Percentiles rank a stretch among this genome's conserved stretches.
These are phyloP conservation scores for Simplicillium sp. DNA, from an alignment of 2,329 filamentous ascomycete species.

Conservation along the genomic window DNA sequence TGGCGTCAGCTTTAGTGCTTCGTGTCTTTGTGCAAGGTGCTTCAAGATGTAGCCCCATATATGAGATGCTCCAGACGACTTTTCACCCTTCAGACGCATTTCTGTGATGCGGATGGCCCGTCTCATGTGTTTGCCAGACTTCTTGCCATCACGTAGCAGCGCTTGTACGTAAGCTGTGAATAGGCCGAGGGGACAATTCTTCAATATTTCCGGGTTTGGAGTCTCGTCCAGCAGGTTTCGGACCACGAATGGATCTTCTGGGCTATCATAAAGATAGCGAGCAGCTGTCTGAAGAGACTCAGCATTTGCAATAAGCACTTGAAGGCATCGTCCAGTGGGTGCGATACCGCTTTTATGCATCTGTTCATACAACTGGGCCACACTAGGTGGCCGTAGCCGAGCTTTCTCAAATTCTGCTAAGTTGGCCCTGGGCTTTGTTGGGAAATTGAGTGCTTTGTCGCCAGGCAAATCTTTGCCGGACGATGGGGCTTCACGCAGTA, in stretches of 20 bases:
- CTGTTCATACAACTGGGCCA: constrained; percentile 46
- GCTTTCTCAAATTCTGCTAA: constrained; percentile 57
- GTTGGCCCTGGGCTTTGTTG: constrained; percentile 30
- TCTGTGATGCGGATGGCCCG: constrained; percentile 21
- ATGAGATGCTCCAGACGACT: constrained; percentile 17
- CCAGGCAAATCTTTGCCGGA: constrained; percentile 38
- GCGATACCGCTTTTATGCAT: constrained; percentile 43
- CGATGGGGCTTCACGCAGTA: constrained; percentile 19
- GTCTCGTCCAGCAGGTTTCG: constrained; percentile 11
- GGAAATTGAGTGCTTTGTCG: constrained; percentile 43
- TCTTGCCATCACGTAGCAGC: constrained; percentile 14
- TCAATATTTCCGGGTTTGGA: constrained; percentile 14
- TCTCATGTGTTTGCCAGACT: constrained; percentile 15
- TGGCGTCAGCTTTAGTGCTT: constrained; percentile 15
- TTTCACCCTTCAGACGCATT: constrained; percentile 12
- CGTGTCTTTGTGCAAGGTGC: constrained; percentile 19
- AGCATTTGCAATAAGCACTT: constrained; percentile 46
- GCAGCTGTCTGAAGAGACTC: constrained; percentile 34
- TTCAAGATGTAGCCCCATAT: constrained; percentile 25
- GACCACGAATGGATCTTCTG: constrained; percentile 6
- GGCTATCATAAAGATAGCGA: constrained; percentile 38
- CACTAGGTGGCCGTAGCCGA: constrained; percentile 49
- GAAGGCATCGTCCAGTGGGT: constrained; percentile 40
- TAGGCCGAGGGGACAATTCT: constrained; percentile 17
- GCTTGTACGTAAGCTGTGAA: constrained; percentile 40